phyloP scores from a whole-genome alignment of 2,329 filamentous ascomycete species.

The Aspergillus pseudoglaucus region DNA sequence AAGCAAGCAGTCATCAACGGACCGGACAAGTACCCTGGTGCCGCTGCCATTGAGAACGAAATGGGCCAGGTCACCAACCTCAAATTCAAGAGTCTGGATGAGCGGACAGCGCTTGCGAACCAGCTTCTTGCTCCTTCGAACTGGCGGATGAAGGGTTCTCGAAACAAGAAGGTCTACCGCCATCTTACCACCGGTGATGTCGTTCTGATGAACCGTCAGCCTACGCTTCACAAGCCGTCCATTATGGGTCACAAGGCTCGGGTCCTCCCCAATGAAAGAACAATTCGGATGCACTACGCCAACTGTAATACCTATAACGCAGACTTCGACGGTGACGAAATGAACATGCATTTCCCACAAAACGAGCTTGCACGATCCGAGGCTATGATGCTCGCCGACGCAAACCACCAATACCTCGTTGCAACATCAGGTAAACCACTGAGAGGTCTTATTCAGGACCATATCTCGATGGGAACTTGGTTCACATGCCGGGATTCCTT shows the following conservation, averaged over 20 bases:
- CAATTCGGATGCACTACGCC: conserved; percentile 98
- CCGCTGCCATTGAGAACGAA: conserved; percentile 90
- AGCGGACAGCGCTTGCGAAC: conserved; percentile 83
- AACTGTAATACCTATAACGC: conserved; percentile 99
- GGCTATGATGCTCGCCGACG: conserved; percentile 87
- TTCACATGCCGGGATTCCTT: conserved; percentile 88
- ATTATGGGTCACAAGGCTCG: conserved; percentile 97
- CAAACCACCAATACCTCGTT: conserved; percentile 93
- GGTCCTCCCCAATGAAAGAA: conserved; percentile 89
- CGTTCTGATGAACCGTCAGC: conserved; percentile 97
- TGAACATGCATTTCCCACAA: conserved; percentile 99
- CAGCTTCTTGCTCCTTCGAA: conserved; percentile 82
- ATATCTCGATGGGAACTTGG: conserved; percentile 88
- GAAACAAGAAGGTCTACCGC: conserved; percentile 93
- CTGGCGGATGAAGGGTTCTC: conserved; percentile 64
- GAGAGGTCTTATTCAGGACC: conserved; percentile 94
- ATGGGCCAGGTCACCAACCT: conserved; percentile 86
- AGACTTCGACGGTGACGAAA: conserved; percentile 98
- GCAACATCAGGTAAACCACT: conserved; percentile 89
- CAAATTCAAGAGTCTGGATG: conserved; percentile 78
- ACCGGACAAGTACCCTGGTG: conserved; percentile 87
- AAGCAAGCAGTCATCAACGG: conserved; percentile 96
- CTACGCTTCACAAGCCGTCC: conserved; percentile 94
- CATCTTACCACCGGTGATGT: conserved; percentile 96
- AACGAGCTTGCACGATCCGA: conserved; percentile 92